Base-by-base conservation (phyloP, 441 rosid genomes). In the Biscutella laevigata region DNA sequence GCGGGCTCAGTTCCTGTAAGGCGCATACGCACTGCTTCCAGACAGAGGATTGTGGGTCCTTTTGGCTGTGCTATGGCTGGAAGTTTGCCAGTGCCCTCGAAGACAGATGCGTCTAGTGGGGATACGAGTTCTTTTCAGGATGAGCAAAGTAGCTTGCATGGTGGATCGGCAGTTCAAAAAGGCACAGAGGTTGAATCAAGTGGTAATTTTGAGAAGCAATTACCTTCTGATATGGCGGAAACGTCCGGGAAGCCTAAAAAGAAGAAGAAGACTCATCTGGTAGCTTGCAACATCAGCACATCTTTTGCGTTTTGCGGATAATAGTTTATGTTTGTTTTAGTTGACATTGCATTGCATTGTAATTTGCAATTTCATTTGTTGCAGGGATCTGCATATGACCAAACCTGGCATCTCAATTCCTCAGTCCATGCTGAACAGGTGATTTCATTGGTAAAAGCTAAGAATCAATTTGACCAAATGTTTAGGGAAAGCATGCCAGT, bases 71-170 rank as follows among this genome's bases (percentile, higher is more conserved):
- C 83, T 59, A 69, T 68, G 68, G 35, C 73, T 71, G 88, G 79
- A 61, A 70, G 35, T 40, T 50, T 77, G 48, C 86, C 53, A 66
- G 72, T 66, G 57, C 75, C 88, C 4, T 59, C 70, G 4, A 90
- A 75, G 75, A 81, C 92, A 22, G 98, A 89, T 71, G 95, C 84
- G 39, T 94, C 99, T 51, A 94, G 99, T 76, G 99, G 91, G 60
- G 99, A 94, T 71, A 84, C 98, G 45, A 82, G 63, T 78, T 94
- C 95, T 65, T 83, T 78, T 76, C 99, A 90, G 81, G 98, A 94
- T 71, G 98, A 90, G 57, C 84, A 77, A 76, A 82, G 89, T 77
- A 77, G 88, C 42, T 59, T 86, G 83, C 79, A 76, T 70, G 91
- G 94, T 62, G 95, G 83, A 50, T 80, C 80, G 4, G 77, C 73